Base-by-base conservation (phyloP, 2,329 filamentous ascomycete species). In the Arthrobotrys musiformis region DNA sequence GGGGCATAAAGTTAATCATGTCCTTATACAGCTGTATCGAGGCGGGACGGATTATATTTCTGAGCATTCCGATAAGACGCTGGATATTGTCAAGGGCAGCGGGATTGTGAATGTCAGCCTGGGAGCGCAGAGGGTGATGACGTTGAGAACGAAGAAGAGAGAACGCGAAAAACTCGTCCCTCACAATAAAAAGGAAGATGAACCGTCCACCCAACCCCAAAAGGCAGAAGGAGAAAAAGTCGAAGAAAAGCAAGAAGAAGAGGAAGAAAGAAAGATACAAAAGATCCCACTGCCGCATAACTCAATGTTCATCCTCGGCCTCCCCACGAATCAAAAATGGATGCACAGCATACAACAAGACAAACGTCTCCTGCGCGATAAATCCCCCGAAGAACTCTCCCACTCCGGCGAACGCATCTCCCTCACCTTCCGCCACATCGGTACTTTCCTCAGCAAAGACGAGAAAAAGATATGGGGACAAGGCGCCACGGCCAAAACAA, bases 11-110 rank as follows among this genome's bases (percentile, higher is more conserved):
- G 84, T 99, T 46, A 99, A 99, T 81, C 95, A 99, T 82, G 94
- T 90, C 0, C 85, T 99, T 56, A 96, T 99, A 52, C 95, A 99
- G 82, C 88, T 93, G 72, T 99, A 99, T 82, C 92, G 95, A n/a
- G 88, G 88, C 80, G 93, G 94, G 1, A 89, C 89, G 56, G 95
- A 99, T 84, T 93, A 93, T 82, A 99, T 99, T 78, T 95, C 93
- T 0, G 95, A 99, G 82, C 95, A 99, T 82, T 96, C 93, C 42
- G 95, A 99, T 83, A 99, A 99, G 84, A 97, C 94, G 0, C 86
- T 99, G 24, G 95, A 99, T 82, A 95, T 99, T 70, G 90, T 89
- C 11, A 89, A 88, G 26, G 90, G 87, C 3, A 95, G 92, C 24
- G 94, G 87, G 75, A 97, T 99, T 79, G 93, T 94, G 79, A 99